phyloP scores from a whole-genome alignment of 2,329 filamentous ascomycete genomes.

The Sarocladium kiliense region DNA sequence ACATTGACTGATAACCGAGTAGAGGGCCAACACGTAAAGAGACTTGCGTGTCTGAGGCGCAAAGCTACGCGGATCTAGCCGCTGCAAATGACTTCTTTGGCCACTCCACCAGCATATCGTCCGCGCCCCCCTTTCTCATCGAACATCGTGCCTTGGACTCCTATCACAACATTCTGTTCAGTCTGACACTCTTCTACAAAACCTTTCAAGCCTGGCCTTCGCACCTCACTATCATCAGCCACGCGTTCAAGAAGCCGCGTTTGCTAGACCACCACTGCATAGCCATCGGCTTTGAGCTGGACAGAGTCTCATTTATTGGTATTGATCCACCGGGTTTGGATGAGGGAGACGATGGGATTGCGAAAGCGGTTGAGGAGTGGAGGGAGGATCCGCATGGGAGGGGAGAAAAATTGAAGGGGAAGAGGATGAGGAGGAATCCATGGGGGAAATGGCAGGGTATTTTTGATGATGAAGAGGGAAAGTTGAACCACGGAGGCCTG shows the following conservation, averaged over 20 bases:
- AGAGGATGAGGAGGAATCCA: slow-evolving; percentile 44
- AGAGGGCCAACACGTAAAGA: slow-evolving; percentile 60
- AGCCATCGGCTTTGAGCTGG: slow-evolving; percentile 51
- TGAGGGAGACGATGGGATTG: slow-evolving; percentile 35
- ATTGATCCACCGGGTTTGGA: slow-evolving; percentile 55
- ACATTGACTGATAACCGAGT: background rate
- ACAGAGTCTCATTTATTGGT: slow-evolving; percentile 49
- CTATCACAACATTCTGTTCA: slow-evolving; percentile 79
- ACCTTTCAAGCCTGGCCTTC: slow-evolving; percentile 45
- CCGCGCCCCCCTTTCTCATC: slow-evolving; percentile 36
- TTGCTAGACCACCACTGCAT: slow-evolving; percentile 60
- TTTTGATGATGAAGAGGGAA: slow-evolving; percentile 31
- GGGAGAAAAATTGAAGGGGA: slow-evolving; percentile 37
- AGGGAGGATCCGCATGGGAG: slow-evolving; percentile 46
- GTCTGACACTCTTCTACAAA: slow-evolving; percentile 48
- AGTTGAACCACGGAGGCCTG: slow-evolving; percentile 30
- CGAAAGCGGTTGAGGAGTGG: slow-evolving; percentile 43
- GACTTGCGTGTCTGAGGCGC: slow-evolving; percentile 53
- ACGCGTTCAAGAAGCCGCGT: slow-evolving; percentile 62
- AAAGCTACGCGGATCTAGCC: slow-evolving; percentile 56
- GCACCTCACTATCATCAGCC: slow-evolving; percentile 59
- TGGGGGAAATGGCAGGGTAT: slow-evolving; percentile 40
- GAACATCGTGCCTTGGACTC: slow-evolving; percentile 78
- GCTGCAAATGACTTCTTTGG: slow-evolving; percentile 40
- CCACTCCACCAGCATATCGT: slow-evolving; percentile 14